Conservation (phyloP, 495 filamentous ascomycete species). For the Neurospora sp. region DNA sequence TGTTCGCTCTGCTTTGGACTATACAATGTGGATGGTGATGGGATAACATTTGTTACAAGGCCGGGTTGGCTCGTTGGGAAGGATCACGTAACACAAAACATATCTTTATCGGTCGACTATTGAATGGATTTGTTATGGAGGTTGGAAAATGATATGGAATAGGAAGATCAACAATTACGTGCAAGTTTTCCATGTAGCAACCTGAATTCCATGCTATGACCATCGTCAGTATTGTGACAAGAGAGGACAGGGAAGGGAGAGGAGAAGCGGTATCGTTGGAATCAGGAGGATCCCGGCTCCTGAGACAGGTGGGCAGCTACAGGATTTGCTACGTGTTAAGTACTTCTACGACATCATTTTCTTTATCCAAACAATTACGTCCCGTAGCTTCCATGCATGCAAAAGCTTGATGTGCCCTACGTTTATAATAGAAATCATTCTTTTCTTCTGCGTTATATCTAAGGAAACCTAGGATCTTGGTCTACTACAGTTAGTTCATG, state of each 20-base stretch:
- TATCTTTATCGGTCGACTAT: background rate
- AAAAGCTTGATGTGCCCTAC: background rate
- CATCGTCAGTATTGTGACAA: background rate
- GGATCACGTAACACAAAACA: background rate
- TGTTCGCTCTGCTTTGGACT: background rate
- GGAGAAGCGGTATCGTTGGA: background rate
- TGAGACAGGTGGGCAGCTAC: background rate
- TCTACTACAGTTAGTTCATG: background rate
- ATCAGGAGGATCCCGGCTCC: background rate
- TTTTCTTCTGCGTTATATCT: background rate
- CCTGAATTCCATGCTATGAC: background rate
- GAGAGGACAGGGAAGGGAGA: background rate
- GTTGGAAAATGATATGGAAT: background rate
- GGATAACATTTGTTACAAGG: background rate
- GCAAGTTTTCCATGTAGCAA: background rate
- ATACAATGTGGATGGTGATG: background rate
- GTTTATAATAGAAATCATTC: background rate
- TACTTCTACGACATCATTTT: too few relatives aligned
- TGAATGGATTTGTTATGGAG: background rate
- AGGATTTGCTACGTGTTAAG: too few relatives aligned
- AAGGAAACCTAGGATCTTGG: background rate
- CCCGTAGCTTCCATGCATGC: background rate
- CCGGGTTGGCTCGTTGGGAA: background rate
- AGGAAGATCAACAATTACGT: background rate
- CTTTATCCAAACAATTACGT: too few relatives aligned